Evolutionary conservation across 2,329 filamentous ascomycete species (phyloP), one percentile per base, ranked within the genome.

Genomic region (Trichoderma aggressivum): DNA sequence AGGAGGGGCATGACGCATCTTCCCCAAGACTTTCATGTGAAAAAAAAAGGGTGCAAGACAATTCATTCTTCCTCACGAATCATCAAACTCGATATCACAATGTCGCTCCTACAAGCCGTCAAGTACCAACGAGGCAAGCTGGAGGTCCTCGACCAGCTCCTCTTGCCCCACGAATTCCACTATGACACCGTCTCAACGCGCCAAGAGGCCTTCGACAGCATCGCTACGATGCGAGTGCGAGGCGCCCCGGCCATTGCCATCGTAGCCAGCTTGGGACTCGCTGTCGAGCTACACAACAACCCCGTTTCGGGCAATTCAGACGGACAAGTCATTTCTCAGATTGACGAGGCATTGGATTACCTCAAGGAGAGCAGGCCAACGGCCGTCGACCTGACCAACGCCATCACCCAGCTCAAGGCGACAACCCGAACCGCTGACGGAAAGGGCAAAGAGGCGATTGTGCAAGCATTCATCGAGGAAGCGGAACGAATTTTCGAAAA

Each of bases 161-260:
- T 89, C 73, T 86, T 96, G 26, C 93, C 93, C 16, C 92, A 96
- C 78, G 89, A 92, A 75, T 90, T 93, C 77, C 88, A 92, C 80
- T 96, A 94, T 80, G 92, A 95, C 77, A 80, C 87, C 74, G 88
- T 95, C 67, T 86, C 86, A 34, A 92, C 88, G 12, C 88, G 90
- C 73, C 87, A 91, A 75, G 91, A 94, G 81, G 93, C 92, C 47
- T 96, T 93, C 82, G 90, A 94, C 79, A 92, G 91, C 76, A 96
- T 96, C 82, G 90, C 89, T 76, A 87, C 91, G 18, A 96, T 96
- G 93, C 84, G 90, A 62, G 89, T 91, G 7, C 89, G 93, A 77
- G 93, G 82, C 39, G 96, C 96, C 6, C 96, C 96, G 0, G 96
- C 96, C 59, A 99, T 99, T 80, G 96, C 96, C 58, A 98, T 99